A percentile compares a stretch with the other conserved stretches of the same genome.
phyloP scores from a whole-genome alignment of 805 yeast species.

The Torulaspora microellipsoides region DNA sequence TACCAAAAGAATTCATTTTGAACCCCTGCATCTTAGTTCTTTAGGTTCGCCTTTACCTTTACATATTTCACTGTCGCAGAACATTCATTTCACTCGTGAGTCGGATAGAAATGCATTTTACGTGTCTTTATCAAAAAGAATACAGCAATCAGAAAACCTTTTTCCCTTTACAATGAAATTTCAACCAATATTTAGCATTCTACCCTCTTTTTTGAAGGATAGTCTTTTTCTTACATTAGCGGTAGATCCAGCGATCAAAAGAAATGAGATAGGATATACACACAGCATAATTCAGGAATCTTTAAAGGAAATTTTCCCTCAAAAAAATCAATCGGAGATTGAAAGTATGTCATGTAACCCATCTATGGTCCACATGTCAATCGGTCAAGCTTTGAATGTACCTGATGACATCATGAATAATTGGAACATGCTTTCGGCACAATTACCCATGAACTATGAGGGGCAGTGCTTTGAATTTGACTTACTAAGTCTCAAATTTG shows the following conservation, averaged over 20 bases:
- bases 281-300: conserved; percentile 5
- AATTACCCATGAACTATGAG: neutral
- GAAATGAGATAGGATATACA: conserved; percentile 2
- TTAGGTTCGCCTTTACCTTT: conserved; percentile 29
- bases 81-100: conserved; percentile 9
- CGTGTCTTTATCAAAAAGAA: neutral
- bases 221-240: conserved; percentile 10
- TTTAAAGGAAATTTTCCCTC: conserved; percentile 6
- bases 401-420: conserved; percentile 1
- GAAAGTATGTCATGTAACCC: conserved; percentile 5
- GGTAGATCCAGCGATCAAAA: conserved; percentile 6
- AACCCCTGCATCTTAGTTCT: conserved; percentile 23
- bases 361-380: conserved; percentile 11
- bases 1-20: conserved; percentile 9
- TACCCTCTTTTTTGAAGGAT: conserved; percentile 8
- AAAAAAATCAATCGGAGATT: conserved; percentile 1
- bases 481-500: conserved; percentile 4
- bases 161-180: conserved; percentile 8
- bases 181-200: conserved; percentile 3
- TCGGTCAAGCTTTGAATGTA: conserved; percentile 8
- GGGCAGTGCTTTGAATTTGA: neutral
- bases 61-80: conserved; percentile 27
- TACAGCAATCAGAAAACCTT: neutral
- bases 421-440: neutral
- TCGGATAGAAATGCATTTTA: conserved; percentile 14